Evolutionary conservation across 2,329 filamentous ascomycete genomes (phyloP), one percentile per base, ranked within the genome.

Genomic region (Ceratocystis ficicola): DNA sequence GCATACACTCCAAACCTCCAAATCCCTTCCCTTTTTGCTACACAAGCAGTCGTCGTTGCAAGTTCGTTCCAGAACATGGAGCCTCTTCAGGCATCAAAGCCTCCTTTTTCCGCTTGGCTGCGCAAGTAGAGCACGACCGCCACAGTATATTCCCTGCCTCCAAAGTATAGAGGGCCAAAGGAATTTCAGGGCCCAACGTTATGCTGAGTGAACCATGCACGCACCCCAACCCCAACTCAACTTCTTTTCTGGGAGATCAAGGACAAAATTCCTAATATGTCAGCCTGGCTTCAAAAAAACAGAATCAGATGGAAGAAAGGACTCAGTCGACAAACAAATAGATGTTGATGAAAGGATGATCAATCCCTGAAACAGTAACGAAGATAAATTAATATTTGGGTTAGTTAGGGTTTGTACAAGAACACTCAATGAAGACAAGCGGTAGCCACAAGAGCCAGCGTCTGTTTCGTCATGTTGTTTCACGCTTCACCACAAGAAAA

Each of bases 191-290:
- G 28, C 52, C 36, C 52, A 59, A 59, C 52, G 32, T 30, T 32
- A 59, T 59, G 28, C 28, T 1, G 12, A n/a, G 52, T 59, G 52
- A 32, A 8, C 52, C 28, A 59, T 59, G 52, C 52, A 59, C 52
- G 52, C 25, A 59, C 52, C 52, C 52, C 52, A 59, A 59, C 52
- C 52, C 52, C 52, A 59, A 59, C 52, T 59, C 52, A 59, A 59
- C 52, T 59, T 36, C 8, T 36, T 36, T 59, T 32, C 52, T 32
- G 25, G 2, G 12, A 59, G 15, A 10, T 32, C n/a, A n/a, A 3
- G 12, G 25, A 32, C 22, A 30, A 32, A 30, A 32, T 17, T 30
- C 6, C 32, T 32, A 8, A 30, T 59, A 59, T 59, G 52, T 17
- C 36, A 59, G 52, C 5, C 15, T 32, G 17, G 48, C 8, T 25